A percentile compares a stretch with the other conserved stretches of the same genome.
Evolutionary conservation across 768 basidiomycete genomes (phyloP).

Genomic region (Saitozyma podzolica): DNA sequence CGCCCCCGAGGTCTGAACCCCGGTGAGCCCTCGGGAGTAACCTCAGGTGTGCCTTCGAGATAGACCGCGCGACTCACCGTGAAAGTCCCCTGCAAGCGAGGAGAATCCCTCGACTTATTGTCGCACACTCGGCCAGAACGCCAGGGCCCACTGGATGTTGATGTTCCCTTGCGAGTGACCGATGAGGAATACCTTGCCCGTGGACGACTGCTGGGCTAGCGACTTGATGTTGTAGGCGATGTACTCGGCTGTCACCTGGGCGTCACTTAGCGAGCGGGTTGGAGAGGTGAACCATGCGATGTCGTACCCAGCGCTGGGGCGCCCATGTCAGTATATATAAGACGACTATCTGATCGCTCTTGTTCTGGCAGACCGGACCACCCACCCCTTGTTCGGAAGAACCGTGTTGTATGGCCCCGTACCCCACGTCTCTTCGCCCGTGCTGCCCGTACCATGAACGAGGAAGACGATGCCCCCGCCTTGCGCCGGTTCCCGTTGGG

Average conservation of each 20-base stretch:
- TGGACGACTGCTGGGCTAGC: slow-evolving; percentile 28
- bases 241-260: slow-evolving; percentile 39
- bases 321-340: slow-evolving; percentile 5
- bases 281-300: slow-evolving; percentile 41
- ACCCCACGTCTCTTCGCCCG: slow-evolving; percentile 40
- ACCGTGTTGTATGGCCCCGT: slow-evolving; percentile 35
- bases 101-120: slow-evolving; percentile 29
- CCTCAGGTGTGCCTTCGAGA: too few species aligned
- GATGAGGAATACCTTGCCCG: slow-evolving; percentile 40
- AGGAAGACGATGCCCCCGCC: slow-evolving; percentile 42
- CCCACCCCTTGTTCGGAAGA: slow-evolving; percentile 32
- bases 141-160: slow-evolving; percentile 31
- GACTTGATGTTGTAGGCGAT: slow-evolving; percentile 35
- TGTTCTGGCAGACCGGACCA: not conserved
- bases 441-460: slow-evolving; percentile 44
- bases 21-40: too few species aligned
- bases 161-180: slow-evolving; percentile 40
- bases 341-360: too few species aligned
- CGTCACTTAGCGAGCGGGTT: slow-evolving; percentile 27
- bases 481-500: slow-evolving; percentile 32
- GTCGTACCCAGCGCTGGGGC: slow-evolving; percentile 28
- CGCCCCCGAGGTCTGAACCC: too few species aligned
- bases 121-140: slow-evolving; percentile 40
- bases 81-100: slow-evolving; percentile 36
- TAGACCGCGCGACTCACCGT: slow-evolving; percentile 16